Evolutionary conservation across 2,329 filamentous ascomycete species (phyloP).

Genomic region (Alternaria tenuissima): DNA sequence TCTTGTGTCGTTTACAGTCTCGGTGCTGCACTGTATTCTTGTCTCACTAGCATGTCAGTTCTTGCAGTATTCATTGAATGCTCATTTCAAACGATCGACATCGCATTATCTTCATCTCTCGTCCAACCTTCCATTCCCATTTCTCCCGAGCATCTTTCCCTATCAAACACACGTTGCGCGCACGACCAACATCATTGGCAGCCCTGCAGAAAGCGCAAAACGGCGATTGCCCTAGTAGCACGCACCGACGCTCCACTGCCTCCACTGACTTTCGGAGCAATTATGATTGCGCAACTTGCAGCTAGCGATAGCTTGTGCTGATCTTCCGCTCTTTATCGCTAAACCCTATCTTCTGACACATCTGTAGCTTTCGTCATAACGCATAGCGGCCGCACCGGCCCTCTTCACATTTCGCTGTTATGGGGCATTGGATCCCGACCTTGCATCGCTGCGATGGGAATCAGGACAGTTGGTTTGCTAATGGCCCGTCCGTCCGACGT

Average conservation of each 20-base stretch:
- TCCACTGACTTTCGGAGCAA: neutral
- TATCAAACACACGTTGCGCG: conserved; percentile 2
- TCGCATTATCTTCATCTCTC: conserved; percentile 1
- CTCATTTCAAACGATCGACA: conserved; percentile 3
- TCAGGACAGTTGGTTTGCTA: neutral
- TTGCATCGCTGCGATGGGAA: neutral
- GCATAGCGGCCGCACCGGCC: neutral
- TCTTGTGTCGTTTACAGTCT: neutral
- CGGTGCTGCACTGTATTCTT: conserved; percentile 3
- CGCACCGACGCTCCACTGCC: neutral
- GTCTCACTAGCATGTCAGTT: conserved; percentile 3
- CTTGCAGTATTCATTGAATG: conserved; percentile 5
- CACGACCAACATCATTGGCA: conserved; percentile 9
- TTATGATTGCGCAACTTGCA: conserved; percentile 11
- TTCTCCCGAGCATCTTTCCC: conserved; percentile 1
- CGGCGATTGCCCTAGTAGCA: conserved; percentile 4
- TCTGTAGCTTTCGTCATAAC: neutral
- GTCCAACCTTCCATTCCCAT: neutral
- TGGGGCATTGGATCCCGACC: conserved; percentile 6
- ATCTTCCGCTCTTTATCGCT: conserved; percentile 9
- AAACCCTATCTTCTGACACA: conserved; percentile 12
- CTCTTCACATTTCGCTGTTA: neutral
- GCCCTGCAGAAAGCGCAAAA: conserved; percentile 7
- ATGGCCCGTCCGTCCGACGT: conserved; percentile 9
- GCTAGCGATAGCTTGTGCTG: conserved; percentile 6